Evolutionary conservation across 768 basidiomycete species (phyloP), one percentile per base, ranked within the genome.

Genomic region (Chlorophyllum brunneum): DNA sequence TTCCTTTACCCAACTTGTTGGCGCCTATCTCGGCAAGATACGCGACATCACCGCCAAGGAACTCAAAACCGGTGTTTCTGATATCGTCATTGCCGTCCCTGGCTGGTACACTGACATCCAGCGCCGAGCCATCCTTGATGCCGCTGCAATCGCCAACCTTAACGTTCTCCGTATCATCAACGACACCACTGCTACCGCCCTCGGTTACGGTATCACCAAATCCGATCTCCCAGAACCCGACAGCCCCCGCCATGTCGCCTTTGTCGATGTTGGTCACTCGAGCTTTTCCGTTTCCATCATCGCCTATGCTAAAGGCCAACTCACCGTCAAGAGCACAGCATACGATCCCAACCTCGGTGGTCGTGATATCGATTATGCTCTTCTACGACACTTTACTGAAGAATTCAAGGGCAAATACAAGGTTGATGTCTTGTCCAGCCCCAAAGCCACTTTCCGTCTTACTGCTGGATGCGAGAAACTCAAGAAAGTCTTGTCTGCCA

Each of bases 131-230:
- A 64, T 95, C 56, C 79, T 93, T 52, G 92, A 95, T 61, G 93
- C 97, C 26, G 93, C 93, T 37, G 63, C 81, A 54, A 92, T 99
- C 62, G 92, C 91, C 50, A 86, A 88, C 54, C 81, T 98, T 56
- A 97, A 93, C 69, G 73, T 83, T 57, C 89, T 98, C 55, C 91
- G 95, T 46, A 80, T 99, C 69, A 92, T 98, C 77, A 98, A 98
- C 75, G 97, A 98, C 68, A 86, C 88, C 51, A 98, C 95, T 56
- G 97, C 95, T 48, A 81, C 87, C 52, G 97, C 97, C 34, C 87
- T 99, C 67, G 93, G 92, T 47, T 99, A 95, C 73, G 97, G 97
- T 59, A 98, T 98, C 78, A 99, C 95, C 59, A 99, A 99, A 72
- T 83, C 88, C 23, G 97, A 99, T 68, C 85, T 99, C 38, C 97